Evolutionary conservation across 495 filamentous ascomycete species (phyloP), one percentile per base, ranked within the genome.

Genomic region (Bathelium albidoporum): DNA sequence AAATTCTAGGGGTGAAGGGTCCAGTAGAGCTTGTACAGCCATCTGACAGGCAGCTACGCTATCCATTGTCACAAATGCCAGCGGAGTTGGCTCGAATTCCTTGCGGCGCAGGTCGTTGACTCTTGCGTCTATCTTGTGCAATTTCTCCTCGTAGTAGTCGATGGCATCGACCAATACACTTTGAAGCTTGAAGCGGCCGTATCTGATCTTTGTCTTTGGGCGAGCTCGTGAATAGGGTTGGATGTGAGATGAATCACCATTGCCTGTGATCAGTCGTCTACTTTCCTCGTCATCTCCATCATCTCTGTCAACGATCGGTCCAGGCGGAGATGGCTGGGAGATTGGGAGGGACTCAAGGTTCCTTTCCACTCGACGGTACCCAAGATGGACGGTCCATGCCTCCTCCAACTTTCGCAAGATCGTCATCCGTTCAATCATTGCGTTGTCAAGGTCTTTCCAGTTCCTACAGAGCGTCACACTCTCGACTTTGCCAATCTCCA

Each of bases 1-100:
- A n/a, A 97, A 78, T 59, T 87, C 86, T 69, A 89, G 86, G 12
- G 95, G 95, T 26, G 86, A 85, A 1, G 94, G 90, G 69, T 96
- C 92, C 31, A 99, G 82, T 3, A 91, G 85, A 0, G 95, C 90
- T 73, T 99, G 94, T 45, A 95, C 86, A 18, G 91, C 90, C 88
- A 97, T 95, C 78, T 98, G 94, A 62, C 82, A 85, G 26, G 91
- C 85, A n/a, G 90, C 88, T 64, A 93, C 90, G 20, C 91, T 95
- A 73, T 96, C 87, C 89, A 99, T 91, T 0, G 95, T 97, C 34
- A 99, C 90, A 73, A 97, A 97, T 7, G 95, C 95, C 36, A 95
- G 78, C 45, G 91, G 85, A 0, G 85, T 91, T 1, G 95, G 81
- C 10, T 80, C 75, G 70, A 89, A 97, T 18, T 87, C 85, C 71